Evolutionary conservation across 2,329 filamentous ascomycete genomes (phyloP).

Genomic region (Diplodia corticola): DNA sequence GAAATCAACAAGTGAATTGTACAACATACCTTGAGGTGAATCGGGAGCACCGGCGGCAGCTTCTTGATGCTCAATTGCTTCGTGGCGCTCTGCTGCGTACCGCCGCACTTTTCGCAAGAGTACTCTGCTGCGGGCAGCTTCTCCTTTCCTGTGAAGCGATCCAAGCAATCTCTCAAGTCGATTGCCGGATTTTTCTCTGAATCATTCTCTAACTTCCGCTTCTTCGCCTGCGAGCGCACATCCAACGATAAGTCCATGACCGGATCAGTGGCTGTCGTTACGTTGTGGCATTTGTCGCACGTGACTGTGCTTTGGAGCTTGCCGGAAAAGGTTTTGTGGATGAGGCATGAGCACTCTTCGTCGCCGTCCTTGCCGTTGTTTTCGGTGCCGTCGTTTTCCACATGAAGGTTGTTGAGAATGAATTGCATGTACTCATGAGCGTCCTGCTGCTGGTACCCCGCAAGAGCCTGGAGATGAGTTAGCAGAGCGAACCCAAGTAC

Average conservation of each 20-base stretch:
- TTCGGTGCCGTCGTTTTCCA: constrained; percentile 64
- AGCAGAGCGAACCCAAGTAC: background rate
- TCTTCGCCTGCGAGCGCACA: constrained; percentile 73
- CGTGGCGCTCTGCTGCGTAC: constrained; percentile 70
- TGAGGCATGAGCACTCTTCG: constrained; percentile 74
- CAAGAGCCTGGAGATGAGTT: constrained; percentile 43
- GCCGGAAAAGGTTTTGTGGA: constrained; percentile 93
- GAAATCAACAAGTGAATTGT: background rate
- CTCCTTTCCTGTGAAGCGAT: constrained; percentile 84
- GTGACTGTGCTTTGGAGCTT: constrained; percentile 88
- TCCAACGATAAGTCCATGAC: constrained; percentile 90
- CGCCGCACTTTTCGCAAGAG: constrained; percentile 77
- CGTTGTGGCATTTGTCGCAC: constrained; percentile 81
- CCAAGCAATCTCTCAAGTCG: constrained; percentile 63
- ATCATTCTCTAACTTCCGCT: constrained; percentile 52
- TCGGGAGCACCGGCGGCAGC: constrained; percentile 83
- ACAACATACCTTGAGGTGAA: constrained; percentile 78
- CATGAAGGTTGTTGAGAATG: constrained; percentile 85
- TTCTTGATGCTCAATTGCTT: constrained; percentile 83
- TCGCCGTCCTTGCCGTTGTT: constrained; percentile 25
- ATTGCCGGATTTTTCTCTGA: constrained; percentile 43
- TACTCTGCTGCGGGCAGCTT: constrained; percentile 76
- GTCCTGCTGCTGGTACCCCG: constrained; percentile 93
- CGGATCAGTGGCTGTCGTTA: constrained; percentile 80
- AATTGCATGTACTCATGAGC: constrained; percentile 98